These are phyloP conservation scores for Colletotrichum sidae DNA, from an alignment of 2,329 filamentous ascomycete genomes.

Conservation along the genomic window DNA sequence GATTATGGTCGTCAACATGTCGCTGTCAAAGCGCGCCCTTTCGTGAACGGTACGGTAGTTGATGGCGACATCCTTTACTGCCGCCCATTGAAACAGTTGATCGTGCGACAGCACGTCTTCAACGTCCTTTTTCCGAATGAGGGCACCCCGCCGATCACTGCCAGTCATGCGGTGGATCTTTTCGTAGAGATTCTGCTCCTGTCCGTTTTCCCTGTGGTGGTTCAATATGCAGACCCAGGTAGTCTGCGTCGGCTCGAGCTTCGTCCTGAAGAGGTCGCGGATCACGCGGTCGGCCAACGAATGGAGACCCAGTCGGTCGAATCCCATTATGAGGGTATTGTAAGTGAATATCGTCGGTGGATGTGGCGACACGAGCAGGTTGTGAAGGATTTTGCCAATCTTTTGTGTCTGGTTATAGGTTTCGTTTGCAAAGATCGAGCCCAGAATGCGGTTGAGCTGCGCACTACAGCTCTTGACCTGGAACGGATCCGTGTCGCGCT, in stretches of 20 bases:
- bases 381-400: conserved; percentile 69
- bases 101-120: conserved; percentile 45
- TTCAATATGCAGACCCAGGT: conserved; percentile 63
- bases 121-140: conserved; percentile 50
- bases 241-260: conserved; percentile 59
- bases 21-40: conserved; percentile 51
- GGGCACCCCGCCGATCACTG: conserved; percentile 53
- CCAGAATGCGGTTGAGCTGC: conserved; percentile 24
- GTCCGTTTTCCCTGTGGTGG: conserved; percentile 58
- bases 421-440: conserved; percentile 19
- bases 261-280: conserved; percentile 60
- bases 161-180: conserved; percentile 60
- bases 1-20: conserved; percentile 59
- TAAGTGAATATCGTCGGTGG: conserved; percentile 77
- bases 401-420: conserved; percentile 4
- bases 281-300: conserved; percentile 65
- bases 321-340: conserved; percentile 77
- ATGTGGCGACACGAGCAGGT: conserved; percentile 71
- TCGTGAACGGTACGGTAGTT: conserved; percentile 52
- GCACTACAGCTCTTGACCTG: conserved; percentile 1
- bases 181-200: conserved; percentile 57
- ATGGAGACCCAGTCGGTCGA: conserved; percentile 63
- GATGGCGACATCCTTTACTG: conserved; percentile 41
- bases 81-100: conserved; percentile 45
- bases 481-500: neutral